Evolutionary conservation across 768 basidiomycete species (phyloP).

Genomic region (Galerina sulciceps): DNA sequence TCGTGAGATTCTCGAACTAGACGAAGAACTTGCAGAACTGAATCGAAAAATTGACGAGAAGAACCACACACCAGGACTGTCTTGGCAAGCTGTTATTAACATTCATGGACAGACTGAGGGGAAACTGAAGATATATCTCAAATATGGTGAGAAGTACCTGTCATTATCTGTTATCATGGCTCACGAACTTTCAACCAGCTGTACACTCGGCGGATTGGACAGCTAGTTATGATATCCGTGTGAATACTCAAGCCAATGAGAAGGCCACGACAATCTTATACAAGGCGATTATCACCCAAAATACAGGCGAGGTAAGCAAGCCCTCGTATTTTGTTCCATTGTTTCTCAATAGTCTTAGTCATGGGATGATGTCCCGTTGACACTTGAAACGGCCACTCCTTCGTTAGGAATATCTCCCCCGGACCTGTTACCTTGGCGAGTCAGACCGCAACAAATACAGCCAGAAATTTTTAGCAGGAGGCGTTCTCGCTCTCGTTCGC

Average conservation of each 20-base stretch:
- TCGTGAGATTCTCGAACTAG: slow-evolving; percentile 25
- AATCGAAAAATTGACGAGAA: slow-evolving; percentile 13
- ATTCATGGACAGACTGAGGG: slow-evolving; percentile 34
- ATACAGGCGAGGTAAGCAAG: slow-evolving; percentile 38
- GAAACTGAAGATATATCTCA: slow-evolving; percentile 34
- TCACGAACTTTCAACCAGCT: background rate
- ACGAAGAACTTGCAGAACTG: slow-evolving; percentile 21
- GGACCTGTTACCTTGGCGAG: slow-evolving; percentile 29
- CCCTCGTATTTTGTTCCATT: slow-evolving; percentile 2
- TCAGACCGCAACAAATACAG: background rate
- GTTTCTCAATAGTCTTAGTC: slow-evolving; percentile 26
- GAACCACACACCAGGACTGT: background rate
- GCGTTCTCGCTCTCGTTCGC: background rate
- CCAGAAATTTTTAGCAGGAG: background rate
- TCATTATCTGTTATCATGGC: background rate
- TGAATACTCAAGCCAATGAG: slow-evolving; percentile 35
- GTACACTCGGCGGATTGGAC: slow-evolving; percentile 30
- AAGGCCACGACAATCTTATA: slow-evolving; percentile 35
- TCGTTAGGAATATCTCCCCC: slow-evolving; percentile 35
- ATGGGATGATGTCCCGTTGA: slow-evolving; percentile 38
- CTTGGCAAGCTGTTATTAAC: slow-evolving; percentile 27
- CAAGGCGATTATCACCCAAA: slow-evolving; percentile 42
- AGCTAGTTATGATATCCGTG: slow-evolving; percentile 44
- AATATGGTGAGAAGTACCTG: slow-evolving; percentile 30
- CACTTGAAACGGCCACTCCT: slow-evolving; percentile 38